These are phyloP conservation scores for Neobulgaria alba DNA, from an alignment of 2,329 filamentous ascomycete species.

Conservation along the genomic window DNA sequence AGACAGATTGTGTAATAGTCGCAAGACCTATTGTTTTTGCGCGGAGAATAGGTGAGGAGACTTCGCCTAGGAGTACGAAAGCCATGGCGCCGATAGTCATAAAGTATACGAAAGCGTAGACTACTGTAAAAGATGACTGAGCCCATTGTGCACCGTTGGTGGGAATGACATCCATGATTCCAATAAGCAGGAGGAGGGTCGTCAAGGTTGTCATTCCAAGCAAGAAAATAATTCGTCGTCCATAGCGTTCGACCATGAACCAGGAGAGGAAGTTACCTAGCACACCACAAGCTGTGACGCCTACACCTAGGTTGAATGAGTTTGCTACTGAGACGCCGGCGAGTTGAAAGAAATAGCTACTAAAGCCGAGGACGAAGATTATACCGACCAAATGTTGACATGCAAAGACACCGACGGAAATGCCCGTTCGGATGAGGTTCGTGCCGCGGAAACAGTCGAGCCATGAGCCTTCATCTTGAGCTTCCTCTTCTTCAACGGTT, in stretches of 20 bases:
- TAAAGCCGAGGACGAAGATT: slow-evolving; percentile 47
- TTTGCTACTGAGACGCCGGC: slow-evolving; percentile 31
- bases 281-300: slow-evolving; percentile 32
- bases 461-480: slow-evolving; percentile 10
- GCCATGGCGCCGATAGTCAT: slow-evolving; percentile 33
- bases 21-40: slow-evolving; percentile 33
- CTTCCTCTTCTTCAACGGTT: slow-evolving; percentile 16
- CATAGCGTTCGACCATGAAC: slow-evolving; percentile 50
- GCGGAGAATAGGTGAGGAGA: slow-evolving; percentile 29
- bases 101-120: slow-evolving; percentile 34
- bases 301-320: slow-evolving; percentile 32
- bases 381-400: slow-evolving; percentile 42
- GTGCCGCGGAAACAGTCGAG: slow-evolving; percentile 19
- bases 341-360: slow-evolving; percentile 39
- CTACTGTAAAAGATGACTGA: slow-evolving; percentile 30
- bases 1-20: slow-evolving; percentile 32
- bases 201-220: slow-evolving; percentile 15
- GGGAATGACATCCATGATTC: slow-evolving; percentile 26
- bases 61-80: slow-evolving; percentile 34
- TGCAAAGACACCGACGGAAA: slow-evolving; percentile 16
- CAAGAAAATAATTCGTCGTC: slow-evolving; percentile 44
- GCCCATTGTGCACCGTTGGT: slow-evolving; percentile 28
- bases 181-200: slow-evolving; percentile 11
- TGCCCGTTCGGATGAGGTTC: slow-evolving; percentile 15
- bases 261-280: slow-evolving; percentile 31